These are phyloP conservation scores for Friedmanniomyces simplex DNA, from an alignment of 495 filamentous ascomycete genomes.

Conservation along the genomic window DNA sequence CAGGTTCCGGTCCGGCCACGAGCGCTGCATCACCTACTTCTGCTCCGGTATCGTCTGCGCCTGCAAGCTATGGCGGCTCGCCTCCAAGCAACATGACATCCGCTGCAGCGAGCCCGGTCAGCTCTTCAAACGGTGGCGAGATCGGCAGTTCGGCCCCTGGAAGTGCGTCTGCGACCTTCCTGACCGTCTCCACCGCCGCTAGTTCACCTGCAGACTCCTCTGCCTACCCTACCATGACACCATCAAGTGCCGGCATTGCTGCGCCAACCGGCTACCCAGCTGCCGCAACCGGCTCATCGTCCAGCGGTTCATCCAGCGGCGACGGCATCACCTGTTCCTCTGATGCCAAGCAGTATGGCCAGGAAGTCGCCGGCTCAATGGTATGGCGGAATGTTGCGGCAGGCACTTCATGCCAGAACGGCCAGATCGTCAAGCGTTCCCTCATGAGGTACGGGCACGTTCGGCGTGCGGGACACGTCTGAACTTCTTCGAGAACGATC, in stretches of 20 bases:
- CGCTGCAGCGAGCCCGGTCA: background rate
- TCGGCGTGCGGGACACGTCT: background rate
- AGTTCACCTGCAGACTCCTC: slow-evolving; percentile 11
- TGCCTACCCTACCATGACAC: slow-evolving; percentile 6
- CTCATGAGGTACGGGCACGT: background rate
- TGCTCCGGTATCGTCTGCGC: slow-evolving; percentile 6
- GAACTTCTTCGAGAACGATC: background rate
- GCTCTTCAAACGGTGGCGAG: background rate
- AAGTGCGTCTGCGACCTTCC: background rate
- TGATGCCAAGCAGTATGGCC: slow-evolving; percentile 25
- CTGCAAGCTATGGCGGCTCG: background rate
- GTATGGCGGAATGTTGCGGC: slow-evolving; percentile 25
- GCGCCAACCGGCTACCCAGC: slow-evolving; percentile 12
- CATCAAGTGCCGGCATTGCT: slow-evolving; percentile 1
- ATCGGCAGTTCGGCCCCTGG: background rate
- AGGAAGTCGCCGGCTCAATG: slow-evolving; percentile 9
- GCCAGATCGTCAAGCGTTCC: slow-evolving; percentile 8
- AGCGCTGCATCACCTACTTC: background rate
- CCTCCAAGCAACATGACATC: background rate
- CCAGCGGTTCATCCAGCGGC: background rate
- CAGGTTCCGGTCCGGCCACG: slow-evolving; percentile 13
- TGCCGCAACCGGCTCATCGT: background rate
- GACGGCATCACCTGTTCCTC: slow-evolving; percentile 13
- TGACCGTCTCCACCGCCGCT: background rate
- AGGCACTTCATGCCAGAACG: slow-evolving; percentile 26